Conservation (phyloP, 192 early-diverging fungal species). For the Mortierella antarctica region DNA sequence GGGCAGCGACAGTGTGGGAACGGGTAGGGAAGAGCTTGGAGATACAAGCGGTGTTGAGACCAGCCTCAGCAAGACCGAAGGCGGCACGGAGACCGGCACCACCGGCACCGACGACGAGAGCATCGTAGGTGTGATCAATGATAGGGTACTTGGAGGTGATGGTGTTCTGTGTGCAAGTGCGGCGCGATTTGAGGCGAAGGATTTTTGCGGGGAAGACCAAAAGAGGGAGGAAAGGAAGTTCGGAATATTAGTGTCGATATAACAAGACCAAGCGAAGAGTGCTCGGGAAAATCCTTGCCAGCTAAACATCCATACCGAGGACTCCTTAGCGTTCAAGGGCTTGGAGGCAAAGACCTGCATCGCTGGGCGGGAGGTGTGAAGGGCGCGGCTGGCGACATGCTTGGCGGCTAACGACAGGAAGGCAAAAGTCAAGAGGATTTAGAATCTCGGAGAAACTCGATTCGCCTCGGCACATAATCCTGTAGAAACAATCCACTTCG, state of each 20-base stretch:
- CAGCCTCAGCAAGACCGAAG: slow-evolving; percentile 94
- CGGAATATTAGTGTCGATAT: not conserved
- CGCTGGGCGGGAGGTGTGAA: slow-evolving; percentile 74
- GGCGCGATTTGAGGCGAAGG: not conserved
- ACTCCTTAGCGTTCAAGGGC: slow-evolving; percentile 79
- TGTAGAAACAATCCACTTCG: not conserved
- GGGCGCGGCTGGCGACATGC: slow-evolving; percentile 59
- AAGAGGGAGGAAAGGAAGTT: slow-evolving; percentile 36
- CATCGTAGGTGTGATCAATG: slow-evolving; percentile 98
- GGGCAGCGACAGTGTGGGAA: slow-evolving; percentile 98
- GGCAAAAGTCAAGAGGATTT: slow-evolving; percentile 3
- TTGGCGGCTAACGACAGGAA: slow-evolving; percentile 27
- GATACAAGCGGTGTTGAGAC: slow-evolving; percentile 98
- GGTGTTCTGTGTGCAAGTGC: slow-evolving; percentile 44
- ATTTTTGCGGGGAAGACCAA: slow-evolving; percentile 46
- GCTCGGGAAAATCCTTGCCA: not conserved
- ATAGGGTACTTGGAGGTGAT: slow-evolving; percentile 88
- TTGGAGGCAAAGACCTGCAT: slow-evolving; percentile 76
- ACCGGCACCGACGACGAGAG: slow-evolving; percentile 98
- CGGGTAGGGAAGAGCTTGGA: slow-evolving; percentile 99
- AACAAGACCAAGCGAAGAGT: not conserved
- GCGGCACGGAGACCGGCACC: slow-evolving; percentile 98
- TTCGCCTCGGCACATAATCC: not conserved
- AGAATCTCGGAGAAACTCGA: slow-evolving; percentile 38
- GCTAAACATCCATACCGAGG: slow-evolving; percentile 59